Evolutionary conservation across 1,284 basidiomycete genomes (phyloP).

Genomic region (Butyriboletus appendiculatus): DNA sequence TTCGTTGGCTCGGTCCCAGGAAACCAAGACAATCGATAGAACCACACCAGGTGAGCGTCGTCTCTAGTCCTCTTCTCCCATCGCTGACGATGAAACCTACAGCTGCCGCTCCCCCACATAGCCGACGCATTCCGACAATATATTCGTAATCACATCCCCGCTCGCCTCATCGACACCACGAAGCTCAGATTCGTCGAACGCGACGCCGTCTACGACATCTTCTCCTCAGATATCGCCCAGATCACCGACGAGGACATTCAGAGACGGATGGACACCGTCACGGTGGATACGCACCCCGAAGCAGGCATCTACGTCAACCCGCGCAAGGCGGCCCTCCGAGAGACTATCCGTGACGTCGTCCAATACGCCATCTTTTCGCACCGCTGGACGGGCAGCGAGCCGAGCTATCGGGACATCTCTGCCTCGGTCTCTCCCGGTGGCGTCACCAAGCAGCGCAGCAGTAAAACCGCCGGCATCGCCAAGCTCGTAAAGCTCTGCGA

Average conservation of each 20-base stretch:
- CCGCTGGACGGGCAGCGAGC: slow-evolving; percentile 28
- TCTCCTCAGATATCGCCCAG: slow-evolving; percentile 17
- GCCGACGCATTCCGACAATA: slow-evolving; percentile 17
- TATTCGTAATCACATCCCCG: slow-evolving; percentile 28
- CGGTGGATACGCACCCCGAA: slow-evolving; percentile 10
- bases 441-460: not conserved
- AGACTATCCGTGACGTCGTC: slow-evolving; percentile 23
- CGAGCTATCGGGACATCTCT: slow-evolving; percentile 22
- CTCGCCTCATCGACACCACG: slow-evolving; percentile 28
- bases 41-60: slow-evolving; percentile 1
- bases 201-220: slow-evolving; percentile 16
- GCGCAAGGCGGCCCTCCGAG: slow-evolving; percentile 14
- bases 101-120: slow-evolving; percentile 7
- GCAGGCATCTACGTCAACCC: slow-evolving; percentile 16
- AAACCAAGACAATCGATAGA: slow-evolving; percentile 1
- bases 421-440: not conserved
- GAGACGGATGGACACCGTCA: not conserved
- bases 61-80: not conserved
- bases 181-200: slow-evolving; percentile 26
- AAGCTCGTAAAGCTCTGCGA: slow-evolving; percentile 25
- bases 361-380: slow-evolving; percentile 31
- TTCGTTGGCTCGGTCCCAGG: slow-evolving; percentile 5
- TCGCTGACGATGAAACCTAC: not conserved
- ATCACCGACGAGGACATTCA: slow-evolving; percentile 21
- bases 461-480: slow-evolving; percentile 6